Conservation (phyloP, 352 stramenopile genomes). For the Globisporangium okanoganense region DNA sequence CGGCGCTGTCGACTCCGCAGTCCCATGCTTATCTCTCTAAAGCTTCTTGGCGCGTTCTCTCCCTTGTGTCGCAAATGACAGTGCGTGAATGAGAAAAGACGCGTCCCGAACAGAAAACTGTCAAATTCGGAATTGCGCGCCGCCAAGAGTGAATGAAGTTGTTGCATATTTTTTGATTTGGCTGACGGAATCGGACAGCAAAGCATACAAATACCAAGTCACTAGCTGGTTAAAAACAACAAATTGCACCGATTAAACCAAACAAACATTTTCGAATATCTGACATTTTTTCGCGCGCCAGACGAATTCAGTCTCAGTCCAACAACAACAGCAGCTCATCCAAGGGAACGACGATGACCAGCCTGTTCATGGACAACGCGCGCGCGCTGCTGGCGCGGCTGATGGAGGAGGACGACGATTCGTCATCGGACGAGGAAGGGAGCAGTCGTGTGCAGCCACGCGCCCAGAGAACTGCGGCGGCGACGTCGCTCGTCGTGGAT, state of each 20-base stretch:
- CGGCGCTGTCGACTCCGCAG: conserved; percentile 47
- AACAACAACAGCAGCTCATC: not conserved
- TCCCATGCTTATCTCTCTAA: conserved; percentile 27
- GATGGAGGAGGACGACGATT: conserved; percentile 25
- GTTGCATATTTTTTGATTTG: too few relatives aligned
- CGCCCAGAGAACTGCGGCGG: not conserved
- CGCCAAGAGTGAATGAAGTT: too few relatives aligned
- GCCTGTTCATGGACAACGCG: conserved; percentile 5
- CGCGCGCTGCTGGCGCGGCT: conserved; percentile 5
- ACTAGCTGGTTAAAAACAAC: too few relatives aligned
- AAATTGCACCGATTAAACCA: too few relatives aligned
- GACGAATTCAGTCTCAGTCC: not conserved
- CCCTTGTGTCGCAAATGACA: conserved; percentile 2
- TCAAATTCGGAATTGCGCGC: too few relatives aligned
- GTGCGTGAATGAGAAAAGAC: not conserved
- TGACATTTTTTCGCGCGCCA: not conserved
- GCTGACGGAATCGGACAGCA: too few relatives aligned
- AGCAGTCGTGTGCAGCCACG: not conserved
- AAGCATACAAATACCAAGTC: not conserved
- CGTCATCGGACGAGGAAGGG: conserved; percentile 7
- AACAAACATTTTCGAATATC: not conserved
- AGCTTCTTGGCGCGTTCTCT: not conserved
- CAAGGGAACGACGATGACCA: conserved; percentile 1
- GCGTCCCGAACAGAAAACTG: too few relatives aligned
- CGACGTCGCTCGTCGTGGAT: conserved; percentile 6